Percentiles rank a stretch among this genome's conserved stretches.
Evolutionary conservation across 768 basidiomycete genomes (phyloP).

Genomic region (Hirschioporus abietinus): DNA sequence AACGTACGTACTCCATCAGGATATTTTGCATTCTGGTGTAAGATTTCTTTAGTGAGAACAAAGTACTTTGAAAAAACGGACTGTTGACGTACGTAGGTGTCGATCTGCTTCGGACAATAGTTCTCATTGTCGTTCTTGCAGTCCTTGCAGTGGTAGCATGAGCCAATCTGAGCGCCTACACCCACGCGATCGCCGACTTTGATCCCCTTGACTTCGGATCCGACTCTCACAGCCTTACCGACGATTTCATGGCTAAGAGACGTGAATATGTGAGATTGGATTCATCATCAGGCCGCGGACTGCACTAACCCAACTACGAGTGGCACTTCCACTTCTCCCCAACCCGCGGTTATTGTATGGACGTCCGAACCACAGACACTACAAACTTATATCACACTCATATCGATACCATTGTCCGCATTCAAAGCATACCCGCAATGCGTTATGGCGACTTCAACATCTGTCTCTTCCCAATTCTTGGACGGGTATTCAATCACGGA

Average conservation of each 20-base stretch:
- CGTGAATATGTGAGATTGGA: slow-evolving; percentile 27
- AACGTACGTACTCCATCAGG: slow-evolving; percentile 35
- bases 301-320: slow-evolving; percentile 19
- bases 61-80: too few species aligned
- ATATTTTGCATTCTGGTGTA: slow-evolving; percentile 27
- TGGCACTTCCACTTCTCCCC: slow-evolving; percentile 27
- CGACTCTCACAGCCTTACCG: slow-evolving; percentile 47
- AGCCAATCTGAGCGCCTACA: slow-evolving; percentile 43
- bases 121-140: slow-evolving; percentile 52
- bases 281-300: neutral
- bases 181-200: slow-evolving; percentile 56
- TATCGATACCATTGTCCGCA: too few species aligned
- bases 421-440: slow-evolving; percentile 26
- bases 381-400: neutral
- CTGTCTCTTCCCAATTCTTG: slow-evolving; percentile 45
- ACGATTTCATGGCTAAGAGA: slow-evolving; percentile 51
- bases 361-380: neutral
- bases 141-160: slow-evolving; percentile 42
- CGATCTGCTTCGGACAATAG: slow-evolving; percentile 41
- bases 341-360: slow-evolving; percentile 14
- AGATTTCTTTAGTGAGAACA: too few species aligned
- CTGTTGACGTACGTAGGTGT: slow-evolving; percentile 28
- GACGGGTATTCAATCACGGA: slow-evolving; percentile 44
- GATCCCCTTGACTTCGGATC: slow-evolving; percentile 46
- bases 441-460: slow-evolving; percentile 53